Conservation (phyloP, 2,329 filamentous ascomycete species). For the Nemania sp. region DNA sequence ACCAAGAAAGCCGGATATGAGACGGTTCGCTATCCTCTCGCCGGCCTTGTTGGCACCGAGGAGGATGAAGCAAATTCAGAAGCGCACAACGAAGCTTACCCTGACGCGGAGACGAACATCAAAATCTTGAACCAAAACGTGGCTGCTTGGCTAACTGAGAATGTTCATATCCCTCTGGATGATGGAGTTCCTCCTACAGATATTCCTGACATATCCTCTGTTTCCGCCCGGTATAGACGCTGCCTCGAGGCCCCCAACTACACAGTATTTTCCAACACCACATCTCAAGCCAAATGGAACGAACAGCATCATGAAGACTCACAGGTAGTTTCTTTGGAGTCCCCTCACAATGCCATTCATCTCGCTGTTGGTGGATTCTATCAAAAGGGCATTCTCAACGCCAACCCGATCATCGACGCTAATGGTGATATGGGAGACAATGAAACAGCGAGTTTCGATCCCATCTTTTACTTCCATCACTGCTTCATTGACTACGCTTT, state of each 20-base stretch:
- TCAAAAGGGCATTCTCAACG: background rate
- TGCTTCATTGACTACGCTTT: slow-evolving; percentile 17
- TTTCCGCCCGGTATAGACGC: background rate
- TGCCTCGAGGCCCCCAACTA: slow-evolving; percentile 8
- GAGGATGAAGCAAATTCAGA: background rate
- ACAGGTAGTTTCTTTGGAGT: background rate
- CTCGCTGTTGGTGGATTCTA: background rate
- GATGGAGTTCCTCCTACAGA: background rate
- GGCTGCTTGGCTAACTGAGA: slow-evolving; percentile 1
- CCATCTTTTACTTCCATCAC: slow-evolving; percentile 27
- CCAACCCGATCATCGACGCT: background rate
- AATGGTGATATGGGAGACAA: slow-evolving; percentile 26
- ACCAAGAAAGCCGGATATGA: slow-evolving; percentile 6
- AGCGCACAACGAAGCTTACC: background rate
- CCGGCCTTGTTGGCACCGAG: slow-evolving; percentile 10
- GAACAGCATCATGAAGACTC: background rate
- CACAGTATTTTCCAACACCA: slow-evolving; percentile 15
- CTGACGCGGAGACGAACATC: background rate
- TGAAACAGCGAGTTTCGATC: slow-evolving; percentile 17
- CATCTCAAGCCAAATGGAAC: background rate
- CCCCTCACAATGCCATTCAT: slow-evolving; percentile 1
- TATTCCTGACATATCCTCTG: slow-evolving; percentile 1
- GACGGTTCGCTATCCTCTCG: background rate
- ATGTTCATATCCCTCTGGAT: background rate
- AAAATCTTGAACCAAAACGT: background rate